These are phyloP conservation scores for Komagataella pastoris DNA, from an alignment of 805 yeast species.

Conservation along the genomic window DNA sequence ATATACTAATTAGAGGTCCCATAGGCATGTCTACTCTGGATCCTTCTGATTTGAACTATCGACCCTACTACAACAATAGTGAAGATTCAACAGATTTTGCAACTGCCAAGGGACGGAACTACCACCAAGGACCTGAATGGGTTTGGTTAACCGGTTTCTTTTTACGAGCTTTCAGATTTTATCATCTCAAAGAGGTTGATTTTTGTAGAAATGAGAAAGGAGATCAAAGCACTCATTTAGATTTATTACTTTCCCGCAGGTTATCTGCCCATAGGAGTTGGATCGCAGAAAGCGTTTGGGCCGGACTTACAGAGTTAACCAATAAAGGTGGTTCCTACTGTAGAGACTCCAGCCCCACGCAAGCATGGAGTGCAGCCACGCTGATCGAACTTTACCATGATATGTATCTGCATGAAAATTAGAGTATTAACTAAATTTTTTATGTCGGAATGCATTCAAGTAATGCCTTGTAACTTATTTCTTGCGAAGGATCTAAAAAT, in stretches of 20 bases:
- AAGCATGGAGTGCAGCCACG: slow-evolving; percentile 93
- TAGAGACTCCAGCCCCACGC: slow-evolving; percentile 84
- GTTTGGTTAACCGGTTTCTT: slow-evolving; percentile 86
- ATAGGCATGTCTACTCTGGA: slow-evolving; percentile 87
- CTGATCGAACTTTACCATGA: slow-evolving; percentile 70
- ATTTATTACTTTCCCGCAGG: slow-evolving; percentile 46
- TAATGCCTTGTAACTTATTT: background rate
- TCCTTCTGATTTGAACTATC: slow-evolving; percentile 82
- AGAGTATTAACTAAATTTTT: background rate
- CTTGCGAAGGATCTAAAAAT: slow-evolving; percentile 37
- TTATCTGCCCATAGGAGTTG: slow-evolving; percentile 53
- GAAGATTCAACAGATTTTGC: slow-evolving; percentile 80
- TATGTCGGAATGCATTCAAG: background rate
- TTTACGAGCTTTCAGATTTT: slow-evolving; percentile 57
- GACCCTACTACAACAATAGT: slow-evolving; percentile 78
- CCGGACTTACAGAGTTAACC: slow-evolving; percentile 86
- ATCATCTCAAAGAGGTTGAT: slow-evolving; percentile 29
- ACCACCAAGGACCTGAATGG: slow-evolving; percentile 99
- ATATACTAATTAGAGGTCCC: slow-evolving; percentile 68
- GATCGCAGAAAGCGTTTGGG: slow-evolving; percentile 76
- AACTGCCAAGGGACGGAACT: slow-evolving; percentile 89
- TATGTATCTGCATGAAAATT: slow-evolving; percentile 20
- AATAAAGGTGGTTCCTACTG: slow-evolving; percentile 79
- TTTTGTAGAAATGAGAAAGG: slow-evolving; percentile 19
- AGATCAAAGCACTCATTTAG: slow-evolving; percentile 33